Conservation (phyloP, 1,284 basidiomycete species). For the Stereum hirsutum region DNA sequence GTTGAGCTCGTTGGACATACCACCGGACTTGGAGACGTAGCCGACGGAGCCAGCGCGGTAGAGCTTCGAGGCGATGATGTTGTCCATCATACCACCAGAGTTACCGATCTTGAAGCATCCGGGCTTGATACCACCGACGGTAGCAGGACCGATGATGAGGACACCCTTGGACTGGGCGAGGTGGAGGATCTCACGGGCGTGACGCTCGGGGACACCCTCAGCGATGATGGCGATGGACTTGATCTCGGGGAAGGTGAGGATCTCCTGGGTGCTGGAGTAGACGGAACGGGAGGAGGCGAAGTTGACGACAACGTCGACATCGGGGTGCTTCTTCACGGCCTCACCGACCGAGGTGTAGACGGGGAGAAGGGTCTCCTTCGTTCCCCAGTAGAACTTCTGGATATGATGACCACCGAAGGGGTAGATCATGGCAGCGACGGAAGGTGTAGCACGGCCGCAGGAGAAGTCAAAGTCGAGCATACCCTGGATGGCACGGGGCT, state of each 20-base stretch:
- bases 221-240: slow-evolving; percentile 92
- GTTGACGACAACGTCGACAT: slow-evolving; percentile 98
- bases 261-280: slow-evolving; percentile 91
- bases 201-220: slow-evolving; percentile 97
- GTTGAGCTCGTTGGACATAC: slow-evolving; percentile 99
- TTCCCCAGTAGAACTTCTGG: slow-evolving; percentile 99
- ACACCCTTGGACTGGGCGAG: slow-evolving; percentile 82
- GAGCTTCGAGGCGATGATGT: slow-evolving; percentile 97
- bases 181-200: slow-evolving; percentile 94
- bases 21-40: slow-evolving; percentile 99
- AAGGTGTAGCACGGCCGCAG: slow-evolving; percentile 89
- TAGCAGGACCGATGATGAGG: slow-evolving; percentile 96
- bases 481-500: slow-evolving; percentile 98
- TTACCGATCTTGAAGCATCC: slow-evolving; percentile 99
- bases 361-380: slow-evolving; percentile 95
- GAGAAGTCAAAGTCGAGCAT: slow-evolving; percentile 99
- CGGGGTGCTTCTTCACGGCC: slow-evolving; percentile 91
- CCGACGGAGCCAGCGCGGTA: slow-evolving; percentile 97
- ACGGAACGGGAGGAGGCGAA: slow-evolving; percentile 94
- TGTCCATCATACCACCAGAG: slow-evolving; percentile 99
- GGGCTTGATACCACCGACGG: slow-evolving; percentile 99
- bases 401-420: slow-evolving; percentile 99
- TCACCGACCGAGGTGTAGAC: slow-evolving; percentile 94
- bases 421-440: slow-evolving; percentile 99
- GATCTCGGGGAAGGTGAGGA: slow-evolving; percentile 63